A percentile compares a stretch with the other conserved stretches of the same genome.
These are phyloP conservation scores for Pogostemon cablin DNA, from an alignment of 257 asterid genomes.

Conservation along the genomic window DNA sequence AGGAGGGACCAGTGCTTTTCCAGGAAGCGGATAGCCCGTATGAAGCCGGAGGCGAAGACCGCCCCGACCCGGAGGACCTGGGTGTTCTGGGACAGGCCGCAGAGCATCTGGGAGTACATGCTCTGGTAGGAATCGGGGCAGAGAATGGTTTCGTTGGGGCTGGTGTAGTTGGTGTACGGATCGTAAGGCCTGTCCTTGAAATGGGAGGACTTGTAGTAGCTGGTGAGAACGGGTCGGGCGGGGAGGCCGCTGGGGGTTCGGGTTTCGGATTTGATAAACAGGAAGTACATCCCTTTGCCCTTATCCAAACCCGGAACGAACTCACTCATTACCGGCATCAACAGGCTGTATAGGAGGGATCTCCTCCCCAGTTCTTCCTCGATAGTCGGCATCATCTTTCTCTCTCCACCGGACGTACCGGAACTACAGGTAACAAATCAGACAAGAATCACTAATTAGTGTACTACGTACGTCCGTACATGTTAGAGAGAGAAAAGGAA, in stretches of 20 bases:
- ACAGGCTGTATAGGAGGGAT: conserved; percentile 74
- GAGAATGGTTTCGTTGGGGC: conserved; percentile 84
- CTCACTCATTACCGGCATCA: conserved; percentile 94
- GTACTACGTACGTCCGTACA: neutral
- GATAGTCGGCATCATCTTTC: conserved; percentile 94
- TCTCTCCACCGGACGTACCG: conserved; percentile 87
- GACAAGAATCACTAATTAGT: neutral
- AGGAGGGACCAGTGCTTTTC: conserved; percentile 76
- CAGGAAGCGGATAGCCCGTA: conserved; percentile 77
- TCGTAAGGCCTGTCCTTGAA: conserved; percentile 74
- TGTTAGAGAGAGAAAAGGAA: too few relatives aligned
- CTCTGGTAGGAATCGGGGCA: conserved; percentile 87
- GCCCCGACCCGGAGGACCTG: conserved; percentile 96
- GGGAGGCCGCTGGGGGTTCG: conserved; percentile 76
- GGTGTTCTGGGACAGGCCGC: conserved; percentile 63
- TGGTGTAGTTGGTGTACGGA: conserved; percentile 92
- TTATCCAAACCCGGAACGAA: conserved; percentile 67
- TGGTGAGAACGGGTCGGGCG: conserved; percentile 88
- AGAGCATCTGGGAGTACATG: conserved; percentile 96
- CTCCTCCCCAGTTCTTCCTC: conserved; percentile 74
- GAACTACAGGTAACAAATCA: conserved; percentile 47
- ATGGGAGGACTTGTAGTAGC: conserved; percentile 83
- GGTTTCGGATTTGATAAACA: conserved; percentile 76
- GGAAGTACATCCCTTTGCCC: conserved; percentile 91
- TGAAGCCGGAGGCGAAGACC: conserved; percentile 90